Evolutionary conservation across 345 rosid species (phyloP), one percentile per base, ranked within the genome.

Genomic region (Lenwebbia sp.): DNA sequence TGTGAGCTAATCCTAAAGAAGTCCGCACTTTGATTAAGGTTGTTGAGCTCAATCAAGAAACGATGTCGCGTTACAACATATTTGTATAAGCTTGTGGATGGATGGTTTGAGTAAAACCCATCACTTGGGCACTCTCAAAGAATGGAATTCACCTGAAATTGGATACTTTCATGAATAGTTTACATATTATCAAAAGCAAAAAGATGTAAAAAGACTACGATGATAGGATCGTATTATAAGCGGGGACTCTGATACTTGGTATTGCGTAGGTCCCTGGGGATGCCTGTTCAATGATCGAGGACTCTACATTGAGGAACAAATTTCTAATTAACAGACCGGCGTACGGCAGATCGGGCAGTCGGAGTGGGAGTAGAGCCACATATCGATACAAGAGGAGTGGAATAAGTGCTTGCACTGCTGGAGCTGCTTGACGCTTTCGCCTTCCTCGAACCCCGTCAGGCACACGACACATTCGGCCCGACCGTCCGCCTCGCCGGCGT

Each of bases 321-420:
- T 70, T 37, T 70, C 47, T 9, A 33, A 15, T 65, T 17, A 70
- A 70, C 2, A 37, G 47, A 70, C 4, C 0, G 4, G 5, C 21
- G 78, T 70, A 17, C 14, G 4, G 81, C 4, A 17, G 4, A 70
- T 70, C 1, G 0, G 0, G 47, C 3, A 5, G 2, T 19, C 0
- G 1, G 78, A 37, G 47, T 37, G 44, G 13, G 13, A 70, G 78
- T 19, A 70, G 44, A 70, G 13, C 6, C 47, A 19, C 47, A 0
- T 19, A 19, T 70, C 4, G 26, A 70, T 70, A 22, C 26, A 70
- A 37, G 81, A 37, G 81, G 81, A 70, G 81, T 70, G 47, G 81
- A 70, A 70, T 44, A 37, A 2, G 47, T 70, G 81, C 81, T 19
- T 70, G 78, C 47, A 70, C 7, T 37, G 26, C 47, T 0, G 78